Percentiles rank a stretch among this genome's conserved stretches.
Conservation (phyloP, 2,329 filamentous ascomycete genomes). For the Aspergillus neotritici region DNA sequence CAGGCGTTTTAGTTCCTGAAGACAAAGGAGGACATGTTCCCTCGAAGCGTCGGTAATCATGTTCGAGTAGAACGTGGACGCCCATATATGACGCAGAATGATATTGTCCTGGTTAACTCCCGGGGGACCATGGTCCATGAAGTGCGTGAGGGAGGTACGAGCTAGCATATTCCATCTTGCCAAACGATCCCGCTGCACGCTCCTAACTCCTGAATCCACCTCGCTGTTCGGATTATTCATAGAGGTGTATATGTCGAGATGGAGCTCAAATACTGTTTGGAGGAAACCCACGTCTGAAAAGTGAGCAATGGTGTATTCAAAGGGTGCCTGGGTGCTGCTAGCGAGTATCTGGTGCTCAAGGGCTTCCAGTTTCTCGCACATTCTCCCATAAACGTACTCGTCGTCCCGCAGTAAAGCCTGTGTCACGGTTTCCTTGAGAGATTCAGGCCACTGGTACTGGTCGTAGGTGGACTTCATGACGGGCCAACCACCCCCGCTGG, state of each 20-base stretch:
- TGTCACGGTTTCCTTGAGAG: conserved; percentile 51
- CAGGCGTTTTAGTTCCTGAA: conserved; percentile 56
- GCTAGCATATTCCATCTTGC: conserved; percentile 56
- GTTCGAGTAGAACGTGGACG: conserved; percentile 57
- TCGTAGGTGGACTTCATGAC: conserved; percentile 46
- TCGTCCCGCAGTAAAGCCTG: conserved; percentile 51
- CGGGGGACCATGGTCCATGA: conserved; percentile 28
- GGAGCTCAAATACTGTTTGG: conserved; percentile 60
- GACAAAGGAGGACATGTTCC: conserved; percentile 56
- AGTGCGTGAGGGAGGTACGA: conserved; percentile 47
- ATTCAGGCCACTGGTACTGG: conserved; percentile 50
- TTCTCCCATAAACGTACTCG: conserved; percentile 45
- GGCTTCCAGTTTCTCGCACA: conserved; percentile 30
- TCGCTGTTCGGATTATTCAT: conserved; percentile 57
- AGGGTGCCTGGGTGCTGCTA: conserved; percentile 11
- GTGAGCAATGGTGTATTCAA: conserved; percentile 28
- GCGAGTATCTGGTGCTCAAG: conserved; percentile 27
- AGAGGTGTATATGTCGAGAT: conserved; percentile 60
- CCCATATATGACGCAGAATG: conserved; percentile 60
- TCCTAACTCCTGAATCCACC: conserved; percentile 47
- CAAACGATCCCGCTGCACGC: conserved; percentile 54
- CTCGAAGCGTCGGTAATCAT: conserved; percentile 52
- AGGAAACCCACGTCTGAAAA: conserved; percentile 47
- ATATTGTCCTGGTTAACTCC: conserved; percentile 39
- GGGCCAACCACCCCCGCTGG: conserved; percentile 11